A percentile compares a stretch with the other conserved stretches of the same genome.
Evolutionary conservation across 2,329 filamentous ascomycete species (phyloP).

Genomic region (Didymella segeticola): DNA sequence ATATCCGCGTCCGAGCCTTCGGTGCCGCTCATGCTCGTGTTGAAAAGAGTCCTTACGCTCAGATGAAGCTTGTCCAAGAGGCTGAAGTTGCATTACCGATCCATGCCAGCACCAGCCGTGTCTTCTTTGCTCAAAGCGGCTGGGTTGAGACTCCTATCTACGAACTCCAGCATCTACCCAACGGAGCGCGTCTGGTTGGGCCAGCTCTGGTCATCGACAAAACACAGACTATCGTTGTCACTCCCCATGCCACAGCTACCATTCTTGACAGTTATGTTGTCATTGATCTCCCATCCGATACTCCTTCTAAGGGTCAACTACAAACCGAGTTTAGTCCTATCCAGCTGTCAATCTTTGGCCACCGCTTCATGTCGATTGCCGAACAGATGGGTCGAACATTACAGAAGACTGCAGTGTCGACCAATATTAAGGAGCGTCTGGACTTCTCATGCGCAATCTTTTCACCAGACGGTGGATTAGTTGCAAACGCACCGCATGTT

Average conservation of each 20-base stretch:
- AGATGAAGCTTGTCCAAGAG: conserved; percentile 73
- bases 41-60: conserved; percentile 58
- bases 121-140: background rate
- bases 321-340: conserved; percentile 1
- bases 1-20: conserved; percentile 8
- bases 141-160: conserved; percentile 77
- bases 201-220: conserved; percentile 84
- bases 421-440: conserved; percentile 8
- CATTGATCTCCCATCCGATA: conserved; percentile 1
- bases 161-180: conserved; percentile 72
- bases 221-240: conserved; percentile 87
- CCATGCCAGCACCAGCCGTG: background rate
- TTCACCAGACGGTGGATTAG: conserved; percentile 1
- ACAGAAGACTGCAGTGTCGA: conserved; percentile 3
- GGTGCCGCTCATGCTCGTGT: background rate
- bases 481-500: conserved; percentile 8
- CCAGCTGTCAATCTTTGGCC: conserved; percentile 4
- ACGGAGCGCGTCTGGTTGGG: conserved; percentile 73
- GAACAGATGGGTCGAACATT: conserved; percentile 7
- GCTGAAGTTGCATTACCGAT: conserved; percentile 48
- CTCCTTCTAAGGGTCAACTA: background rate
- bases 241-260: conserved; percentile 73
- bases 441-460: conserved; percentile 9
- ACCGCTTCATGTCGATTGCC: conserved; percentile 8
- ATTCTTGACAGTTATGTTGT: conserved; percentile 84